phyloP scores from a whole-genome alignment of 2,329 filamentous ascomycete genomes.

The Aspergillus latus region DNA sequence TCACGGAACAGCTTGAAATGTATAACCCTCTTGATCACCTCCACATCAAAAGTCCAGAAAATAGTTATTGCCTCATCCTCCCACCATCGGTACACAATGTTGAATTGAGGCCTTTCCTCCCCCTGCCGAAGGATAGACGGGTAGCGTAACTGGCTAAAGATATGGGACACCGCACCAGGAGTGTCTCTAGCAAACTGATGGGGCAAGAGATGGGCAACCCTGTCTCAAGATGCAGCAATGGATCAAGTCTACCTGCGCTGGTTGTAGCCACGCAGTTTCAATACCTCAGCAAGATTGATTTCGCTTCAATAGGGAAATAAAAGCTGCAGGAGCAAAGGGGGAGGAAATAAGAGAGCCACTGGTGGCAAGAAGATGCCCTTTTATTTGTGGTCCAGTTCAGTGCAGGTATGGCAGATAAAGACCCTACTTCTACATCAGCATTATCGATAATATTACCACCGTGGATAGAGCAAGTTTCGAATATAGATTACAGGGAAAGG shows the following conservation, averaged over 20 bases:
- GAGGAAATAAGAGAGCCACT: neutral
- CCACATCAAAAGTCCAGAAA: slow-evolving; percentile 40
- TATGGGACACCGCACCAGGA: slow-evolving; percentile 9
- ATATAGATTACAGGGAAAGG: no score
- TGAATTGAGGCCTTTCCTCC: slow-evolving; percentile 35
- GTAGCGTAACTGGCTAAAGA: slow-evolving; percentile 25
- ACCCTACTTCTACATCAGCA: no score
- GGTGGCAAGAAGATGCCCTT: slow-evolving; percentile 4
- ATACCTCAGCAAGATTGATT: neutral
- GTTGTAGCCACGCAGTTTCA: slow-evolving; percentile 5
- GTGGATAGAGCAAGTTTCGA: no score
- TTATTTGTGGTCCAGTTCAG: slow-evolving; percentile 1
- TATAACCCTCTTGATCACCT: slow-evolving; percentile 39
- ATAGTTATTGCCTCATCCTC: slow-evolving; percentile 41
- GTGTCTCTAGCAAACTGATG: slow-evolving; percentile 6
- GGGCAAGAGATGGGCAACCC: slow-evolving; percentile 17
- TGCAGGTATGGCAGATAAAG: neutral
- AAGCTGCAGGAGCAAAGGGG: neutral
- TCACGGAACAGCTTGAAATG: slow-evolving; percentile 40
- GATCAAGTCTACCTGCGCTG: neutral
- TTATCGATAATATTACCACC: no score
- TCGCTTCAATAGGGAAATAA: neutral
- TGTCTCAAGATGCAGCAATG: neutral
- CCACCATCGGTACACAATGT: slow-evolving; percentile 40
- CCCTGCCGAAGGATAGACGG: slow-evolving; percentile 31